Conservation (phyloP, 148 eudicot species). For the Rhododendron williamsianum region DNA sequence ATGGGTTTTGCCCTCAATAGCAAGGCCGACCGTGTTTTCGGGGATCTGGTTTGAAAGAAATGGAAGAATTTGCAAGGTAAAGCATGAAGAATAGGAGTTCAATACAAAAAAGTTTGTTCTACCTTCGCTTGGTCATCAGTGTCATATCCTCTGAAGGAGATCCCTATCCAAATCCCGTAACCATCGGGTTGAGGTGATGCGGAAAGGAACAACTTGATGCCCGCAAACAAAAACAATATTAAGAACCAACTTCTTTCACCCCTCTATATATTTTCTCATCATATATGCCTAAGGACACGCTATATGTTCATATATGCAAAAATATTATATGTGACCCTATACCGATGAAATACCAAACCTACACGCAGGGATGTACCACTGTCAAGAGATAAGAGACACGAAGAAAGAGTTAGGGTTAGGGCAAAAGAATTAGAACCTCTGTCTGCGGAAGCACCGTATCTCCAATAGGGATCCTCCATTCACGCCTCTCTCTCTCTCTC, state of each 20-base stretch:
- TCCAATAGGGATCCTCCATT: slow-evolving; percentile 41
- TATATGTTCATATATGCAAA: not conserved
- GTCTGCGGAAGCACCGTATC: slow-evolving; percentile 33
- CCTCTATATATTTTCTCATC: not conserved
- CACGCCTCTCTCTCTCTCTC: slow-evolving; percentile 3
- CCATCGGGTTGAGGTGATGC: not conserved
- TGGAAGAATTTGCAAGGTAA: not conserved
- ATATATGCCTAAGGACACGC: not conserved
- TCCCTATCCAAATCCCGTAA: not conserved
- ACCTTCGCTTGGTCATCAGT: not conserved
- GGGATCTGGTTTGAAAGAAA: not conserved
- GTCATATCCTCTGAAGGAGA: not conserved
- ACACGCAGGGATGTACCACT: not conserved
- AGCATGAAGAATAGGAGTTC: not conserved
- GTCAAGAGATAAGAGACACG: not conserved
- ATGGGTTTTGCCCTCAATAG: not conserved
- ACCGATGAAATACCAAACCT: not conserved
- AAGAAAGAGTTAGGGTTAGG: not conserved
- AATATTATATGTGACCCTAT: not conserved
- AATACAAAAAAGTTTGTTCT: not conserved
- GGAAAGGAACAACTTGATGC: not conserved
- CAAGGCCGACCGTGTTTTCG: not conserved
- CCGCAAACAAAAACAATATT: not conserved
- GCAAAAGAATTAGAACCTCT: slow-evolving; percentile 18
- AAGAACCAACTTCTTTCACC: not conserved